Percentiles rank a stretch among this genome's conserved stretches.
phyloP scores from a whole-genome alignment of 352 stramenopile species.

The Phytophthora sansomeana region DNA sequence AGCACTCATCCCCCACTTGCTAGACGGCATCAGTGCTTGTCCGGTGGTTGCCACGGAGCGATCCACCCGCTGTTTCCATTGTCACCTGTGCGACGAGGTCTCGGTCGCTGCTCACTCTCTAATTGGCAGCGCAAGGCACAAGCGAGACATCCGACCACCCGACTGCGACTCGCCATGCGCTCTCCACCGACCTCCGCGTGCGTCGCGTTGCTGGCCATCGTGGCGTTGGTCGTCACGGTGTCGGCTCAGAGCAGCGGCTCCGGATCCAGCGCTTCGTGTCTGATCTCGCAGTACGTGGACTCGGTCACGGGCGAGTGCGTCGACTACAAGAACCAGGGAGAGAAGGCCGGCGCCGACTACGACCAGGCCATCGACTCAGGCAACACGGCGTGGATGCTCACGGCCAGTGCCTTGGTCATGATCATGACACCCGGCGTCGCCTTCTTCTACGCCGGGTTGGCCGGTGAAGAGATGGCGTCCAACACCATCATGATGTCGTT shows the following conservation, averaged over 20 bases:
- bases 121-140: slow-evolving; percentile 20
- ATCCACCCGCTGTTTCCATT: not conserved
- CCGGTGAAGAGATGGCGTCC: slow-evolving; percentile 71
- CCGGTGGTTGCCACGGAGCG: not conserved
- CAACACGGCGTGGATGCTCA: slow-evolving; percentile 72
- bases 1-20: slow-evolving; percentile 6
- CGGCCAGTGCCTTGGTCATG: slow-evolving; percentile 59
- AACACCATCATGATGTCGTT: slow-evolving; percentile 86
- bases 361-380: slow-evolving; percentile 45
- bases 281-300: slow-evolving; percentile 46
- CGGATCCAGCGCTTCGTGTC: slow-evolving; percentile 28
- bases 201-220: slow-evolving; percentile 12
- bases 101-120: slow-evolving; percentile 15
- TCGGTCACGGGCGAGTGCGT: slow-evolving; percentile 38
- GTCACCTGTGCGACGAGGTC: slow-evolving; percentile 6
- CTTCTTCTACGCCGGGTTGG: slow-evolving; percentile 83
- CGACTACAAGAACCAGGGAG: slow-evolving; percentile 38
- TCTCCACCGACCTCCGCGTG: slow-evolving; percentile 1
- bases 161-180: slow-evolving; percentile 8
- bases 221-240: slow-evolving; percentile 42
- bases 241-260: slow-evolving; percentile 32
- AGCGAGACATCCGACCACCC: not conserved
- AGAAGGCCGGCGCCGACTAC: slow-evolving; percentile 40
- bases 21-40: slow-evolving; percentile 1
- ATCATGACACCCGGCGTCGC: slow-evolving; percentile 72